Percentiles rank a stretch among this genome's conserved stretches.
Conservation (phyloP, 176 grass and related monocot species). For the Avena eriantha region DNA sequence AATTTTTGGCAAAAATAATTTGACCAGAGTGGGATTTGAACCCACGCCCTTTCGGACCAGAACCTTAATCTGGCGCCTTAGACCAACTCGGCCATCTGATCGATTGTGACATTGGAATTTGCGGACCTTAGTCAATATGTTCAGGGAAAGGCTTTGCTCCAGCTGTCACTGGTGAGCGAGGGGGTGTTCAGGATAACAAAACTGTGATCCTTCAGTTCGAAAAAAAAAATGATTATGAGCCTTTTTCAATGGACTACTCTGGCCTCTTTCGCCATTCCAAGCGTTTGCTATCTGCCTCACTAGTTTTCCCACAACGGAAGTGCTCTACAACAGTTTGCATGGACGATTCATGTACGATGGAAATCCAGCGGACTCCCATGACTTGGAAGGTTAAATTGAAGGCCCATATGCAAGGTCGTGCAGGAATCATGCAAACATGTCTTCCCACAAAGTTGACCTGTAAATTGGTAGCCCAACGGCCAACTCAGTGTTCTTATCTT, state of each 20-base stretch:
- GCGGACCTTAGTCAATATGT: too few species aligned
- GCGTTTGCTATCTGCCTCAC: conserved; percentile 74
- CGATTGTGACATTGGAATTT: neutral
- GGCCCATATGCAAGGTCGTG: too few species aligned
- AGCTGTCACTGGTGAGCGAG: neutral
- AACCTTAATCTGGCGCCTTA: conserved; percentile 87
- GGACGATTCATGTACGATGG: too few species aligned
- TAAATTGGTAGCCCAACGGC: conserved; percentile 33
- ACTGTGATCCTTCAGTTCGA: conserved; percentile 69
- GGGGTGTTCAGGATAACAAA: conserved; percentile 43
- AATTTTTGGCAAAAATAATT: too few species aligned
- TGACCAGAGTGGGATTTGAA: conserved; percentile 92
- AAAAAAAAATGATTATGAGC: conserved; percentile 66
- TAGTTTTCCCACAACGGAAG: conserved; percentile 52
- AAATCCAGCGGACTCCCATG: too few species aligned
- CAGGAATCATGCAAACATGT: neutral
- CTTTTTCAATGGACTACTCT: conserved; percentile 76
- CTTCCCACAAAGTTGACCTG: conserved; percentile 62
- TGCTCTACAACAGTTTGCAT: too few species aligned
- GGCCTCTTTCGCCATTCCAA: conserved; percentile 60
- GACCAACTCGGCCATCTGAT: conserved; percentile 85
- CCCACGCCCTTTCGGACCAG: conserved; percentile 72
- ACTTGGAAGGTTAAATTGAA: too few species aligned
- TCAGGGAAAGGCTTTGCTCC: conserved; percentile 24
- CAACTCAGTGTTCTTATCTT: neutral